Evolutionary conservation across 495 filamentous ascomycete genomes (phyloP), one percentile per base, ranked within the genome.

Genomic region (Talaromyces borbonicus): DNA sequence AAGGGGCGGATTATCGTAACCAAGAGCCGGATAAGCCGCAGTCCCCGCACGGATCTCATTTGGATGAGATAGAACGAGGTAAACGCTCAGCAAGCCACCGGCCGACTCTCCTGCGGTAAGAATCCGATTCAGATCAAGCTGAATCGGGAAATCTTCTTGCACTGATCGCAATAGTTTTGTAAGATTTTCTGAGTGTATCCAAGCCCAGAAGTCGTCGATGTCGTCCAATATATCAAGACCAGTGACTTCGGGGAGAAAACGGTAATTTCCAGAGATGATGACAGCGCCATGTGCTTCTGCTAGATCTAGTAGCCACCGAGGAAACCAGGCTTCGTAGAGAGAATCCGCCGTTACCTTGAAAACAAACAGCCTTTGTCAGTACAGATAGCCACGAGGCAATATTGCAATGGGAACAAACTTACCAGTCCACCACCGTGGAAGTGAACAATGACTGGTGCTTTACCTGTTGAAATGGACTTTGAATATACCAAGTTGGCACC

Each of bases 141-240:
- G 37, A 11, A 44, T 9, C 1, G 57, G 56, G 4, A 36, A 57
- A 4, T 47, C 19, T 40, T 52, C 48, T 3, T 44, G 27, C 0
- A 53, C 31, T 1, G 63, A 51, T 8, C 61, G 15, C 1, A 65
- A 51, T 8, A 63, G 15, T 1, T 47, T 40, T 4, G 19, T 15
- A 0, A 59, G 38, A 1, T 43, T 30, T 1, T 54, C 23, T 0
- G 59, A 58, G 20, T 55, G 59, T 11, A 73, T 40, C 74, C 75
- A 77, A 4, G 51, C 43, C 71, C 71, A 76, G 55, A 75, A 74
- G 48, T 71, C 64, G 24, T 58, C 51, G 3, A 77, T 29, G 49
- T 79, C 75, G 16, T 62, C 52, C 46, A 72, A 58, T 49, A 73
- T 61, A 9, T 74, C 65, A 12, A 56, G 25, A 31, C 68, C 68